Evolutionary conservation across 768 basidiomycete genomes (phyloP).

Genomic region (Collybia mongolica): DNA sequence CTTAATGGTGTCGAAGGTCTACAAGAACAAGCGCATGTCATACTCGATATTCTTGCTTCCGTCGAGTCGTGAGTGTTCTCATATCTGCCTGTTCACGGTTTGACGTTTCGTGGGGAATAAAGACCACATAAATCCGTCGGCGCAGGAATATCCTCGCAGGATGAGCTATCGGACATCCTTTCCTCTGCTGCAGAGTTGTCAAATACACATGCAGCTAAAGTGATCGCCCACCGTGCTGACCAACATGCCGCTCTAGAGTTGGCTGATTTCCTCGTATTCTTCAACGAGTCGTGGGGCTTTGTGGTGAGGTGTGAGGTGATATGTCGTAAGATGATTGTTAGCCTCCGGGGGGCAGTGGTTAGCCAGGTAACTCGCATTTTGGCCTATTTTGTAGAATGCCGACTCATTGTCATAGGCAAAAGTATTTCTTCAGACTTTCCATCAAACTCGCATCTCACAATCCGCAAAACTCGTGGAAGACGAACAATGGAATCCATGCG

Average conservation of each 20-base stretch:
- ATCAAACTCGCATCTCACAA: slow-evolving; percentile 72
- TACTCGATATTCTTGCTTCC: slow-evolving; percentile 58
- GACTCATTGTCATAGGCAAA: slow-evolving; percentile 58
- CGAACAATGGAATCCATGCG: slow-evolving; percentile 88
- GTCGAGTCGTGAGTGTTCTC: slow-evolving; percentile 29
- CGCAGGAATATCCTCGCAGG: slow-evolving; percentile 38
- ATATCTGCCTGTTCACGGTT: not conserved
- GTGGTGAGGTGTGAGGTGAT: slow-evolving; percentile 86
- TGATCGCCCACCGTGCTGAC: slow-evolving; percentile 75
- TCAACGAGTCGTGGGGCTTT: slow-evolving; percentile 87
- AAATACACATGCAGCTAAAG: slow-evolving; percentile 77
- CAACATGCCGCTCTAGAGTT: slow-evolving; percentile 75
- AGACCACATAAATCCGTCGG: slow-evolving; percentile 1
- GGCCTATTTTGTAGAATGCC: slow-evolving; percentile 2
- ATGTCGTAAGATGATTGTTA: slow-evolving; percentile 89
- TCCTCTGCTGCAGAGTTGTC: slow-evolving; percentile 82
- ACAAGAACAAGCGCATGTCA: slow-evolving; percentile 54
- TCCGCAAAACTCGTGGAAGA: slow-evolving; percentile 93
- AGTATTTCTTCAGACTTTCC: slow-evolving; percentile 82
- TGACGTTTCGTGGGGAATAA: not conserved
- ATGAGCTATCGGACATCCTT: slow-evolving; percentile 76
- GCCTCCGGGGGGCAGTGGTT: slow-evolving; percentile 82
- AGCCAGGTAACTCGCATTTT: slow-evolving; percentile 55
- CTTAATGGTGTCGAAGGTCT: slow-evolving; percentile 68
- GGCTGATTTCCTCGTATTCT: slow-evolving; percentile 74